Base-by-base conservation (phyloP, 2,329 filamentous ascomycete genomes). In the Fusarium subglutinans region DNA sequence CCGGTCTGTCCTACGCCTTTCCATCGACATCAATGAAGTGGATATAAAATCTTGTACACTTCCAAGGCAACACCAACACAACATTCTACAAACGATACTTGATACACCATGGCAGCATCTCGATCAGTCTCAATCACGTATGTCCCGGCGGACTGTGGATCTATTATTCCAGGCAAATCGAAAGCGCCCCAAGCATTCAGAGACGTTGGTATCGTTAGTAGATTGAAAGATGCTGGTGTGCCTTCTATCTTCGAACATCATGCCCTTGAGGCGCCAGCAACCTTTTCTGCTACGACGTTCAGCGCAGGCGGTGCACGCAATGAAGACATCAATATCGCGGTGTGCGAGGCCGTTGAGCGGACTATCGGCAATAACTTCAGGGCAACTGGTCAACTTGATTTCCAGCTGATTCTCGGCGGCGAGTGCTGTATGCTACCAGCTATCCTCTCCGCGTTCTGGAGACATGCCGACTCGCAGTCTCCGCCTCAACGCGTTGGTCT, bases 151-250 rank as follows among this genome's bases (percentile, higher is more conserved):
- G 72, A 75, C 33, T 77, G 72, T 30, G 75, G 75, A 18, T 77
- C 75, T 7, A 63, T 77, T 22, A 66, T 77, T 33, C 75, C 74
- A 3, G 75, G 74, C 40, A 77, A 77, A 69, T 77, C 72, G 20
- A 77, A 77, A 54, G 74, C 72, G 3, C 74, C 75, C 0, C 20
- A 74, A 43, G 75, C 74, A 8, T 77, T 77, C 26, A 67, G 41
- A 43, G 62, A 75, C 11, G 66, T 69, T 3, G 56, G 60, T 8
- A 67, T 74, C 10, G 37, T 50, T 15, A 8, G 4, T 1, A 72
- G 69, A 24, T 48, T 76, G 1, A 37, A 7, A 54, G 28, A 64
- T 9, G 57, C 56, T 9, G 70, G 57, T 0, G 13, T 76, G 1
- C 24, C 37, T 3, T 50, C 53, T 26, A 45, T 73, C 26, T 47